phyloP scores from a whole-genome alignment of 2,329 filamentous ascomycete genomes.

The Didymella glomerata region DNA sequence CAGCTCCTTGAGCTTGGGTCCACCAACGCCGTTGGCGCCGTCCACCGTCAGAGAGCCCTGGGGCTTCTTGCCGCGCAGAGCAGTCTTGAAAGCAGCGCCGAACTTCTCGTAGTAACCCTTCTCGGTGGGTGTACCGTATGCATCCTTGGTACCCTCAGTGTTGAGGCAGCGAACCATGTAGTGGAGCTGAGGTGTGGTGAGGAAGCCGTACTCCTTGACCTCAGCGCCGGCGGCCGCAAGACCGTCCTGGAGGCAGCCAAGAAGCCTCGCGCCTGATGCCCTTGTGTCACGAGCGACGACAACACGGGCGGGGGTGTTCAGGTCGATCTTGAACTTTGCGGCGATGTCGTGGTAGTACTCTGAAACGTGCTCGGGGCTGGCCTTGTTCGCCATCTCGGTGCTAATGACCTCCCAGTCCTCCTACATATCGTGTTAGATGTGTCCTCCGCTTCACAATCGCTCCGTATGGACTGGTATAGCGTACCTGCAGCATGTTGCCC shows the following conservation, averaged over 20 bases:
- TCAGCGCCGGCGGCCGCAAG: constrained; percentile 78
- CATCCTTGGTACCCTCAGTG: constrained; percentile 83
- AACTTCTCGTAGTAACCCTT: constrained; percentile 96
- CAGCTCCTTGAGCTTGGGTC: constrained; percentile 85
- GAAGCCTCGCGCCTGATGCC: constrained; percentile 86
- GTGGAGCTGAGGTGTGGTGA: constrained; percentile 97
- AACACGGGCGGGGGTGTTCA: constrained; percentile 75
- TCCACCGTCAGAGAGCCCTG: constrained; percentile 83
- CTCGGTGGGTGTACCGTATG: constrained; percentile 90
- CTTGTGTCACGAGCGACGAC: constrained; percentile 93
- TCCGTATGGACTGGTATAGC: not conserved
- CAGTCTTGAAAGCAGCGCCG: constrained; percentile 80
- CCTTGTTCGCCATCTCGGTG: constrained; percentile 86
- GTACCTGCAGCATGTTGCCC: constrained; percentile 85
- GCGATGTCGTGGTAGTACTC: constrained; percentile 80
- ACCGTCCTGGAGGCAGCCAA: constrained; percentile 79
- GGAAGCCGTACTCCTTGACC: constrained; percentile 83
- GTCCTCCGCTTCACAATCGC: not conserved
- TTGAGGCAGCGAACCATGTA: constrained; percentile 96
- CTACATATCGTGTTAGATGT: constrained; percentile 47
- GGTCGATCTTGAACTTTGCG: constrained; percentile 65
- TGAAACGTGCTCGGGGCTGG: constrained; percentile 75
- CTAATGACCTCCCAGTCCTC: constrained; percentile 90
- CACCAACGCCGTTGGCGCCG: constrained; percentile 96
- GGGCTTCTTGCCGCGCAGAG: constrained; percentile 76